Evolutionary conservation across 1,284 basidiomycete species (phyloP), one percentile per base, ranked within the genome.

Genomic region (Trichosporon inkin): DNA sequence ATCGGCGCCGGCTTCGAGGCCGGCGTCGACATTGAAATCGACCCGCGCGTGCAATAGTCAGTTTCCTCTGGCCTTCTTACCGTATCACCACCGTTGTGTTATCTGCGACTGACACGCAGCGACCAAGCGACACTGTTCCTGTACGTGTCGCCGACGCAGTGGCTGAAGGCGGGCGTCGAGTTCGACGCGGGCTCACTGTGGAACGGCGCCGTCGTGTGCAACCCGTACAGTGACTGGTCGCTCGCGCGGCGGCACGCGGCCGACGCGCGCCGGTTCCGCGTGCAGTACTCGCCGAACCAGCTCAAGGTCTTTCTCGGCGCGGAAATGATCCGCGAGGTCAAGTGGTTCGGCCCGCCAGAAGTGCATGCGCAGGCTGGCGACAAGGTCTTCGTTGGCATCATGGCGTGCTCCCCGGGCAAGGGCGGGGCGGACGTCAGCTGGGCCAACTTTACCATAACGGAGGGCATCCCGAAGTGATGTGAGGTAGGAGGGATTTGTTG

Each of bases 141-240:
- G 14, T 58, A 63, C 32, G 51, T 69, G 19, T 59, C 58, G 16
- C 60, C 63, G 2, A 67, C 57, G 17, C 62, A 60, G 37, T 73
- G 71, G 71, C 49, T 70, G 39, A 73, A 73, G 63, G 62, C 69
- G 0, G 69, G 70, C 4, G 55, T 68, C 22, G 71, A 73, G 55
- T 73, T 53, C 52, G 67, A 70, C 32, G 60, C 65, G 24, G 69
- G 59, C 17, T 57, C 63, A 47, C 34, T 67, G 16, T 71, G 67
- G 67, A 66, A 68, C 36, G 65, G 65, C 6, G 68, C 58, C 0
- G 71, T 73, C 1, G 64, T 70, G 10, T 60, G 60, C 37, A 67
- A 68, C 53, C 68, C 68, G 0, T 70, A 66, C 61, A 71, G 69
- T 2, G 71, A 73, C 61, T 73, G 71, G 71, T 64, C 68, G 1